Conservation (phyloP, 192 early-diverging fungal genomes). For the Helicostylum pulchrum region DNA sequence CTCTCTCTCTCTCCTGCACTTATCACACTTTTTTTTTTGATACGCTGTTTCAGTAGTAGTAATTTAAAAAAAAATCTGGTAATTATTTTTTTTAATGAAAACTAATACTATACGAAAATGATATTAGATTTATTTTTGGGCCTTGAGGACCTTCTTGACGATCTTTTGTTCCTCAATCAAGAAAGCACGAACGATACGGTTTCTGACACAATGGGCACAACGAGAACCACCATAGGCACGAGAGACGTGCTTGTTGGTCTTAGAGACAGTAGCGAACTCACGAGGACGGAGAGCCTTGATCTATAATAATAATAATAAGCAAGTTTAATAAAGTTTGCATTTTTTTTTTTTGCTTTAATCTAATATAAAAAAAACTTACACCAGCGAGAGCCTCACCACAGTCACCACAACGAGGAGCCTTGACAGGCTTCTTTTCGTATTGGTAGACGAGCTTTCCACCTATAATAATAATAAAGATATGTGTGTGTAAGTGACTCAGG, state of each 20-base stretch:
- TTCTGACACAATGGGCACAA: slow-evolving; percentile 74
- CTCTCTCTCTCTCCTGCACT: background rate
- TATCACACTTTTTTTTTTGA: background rate
- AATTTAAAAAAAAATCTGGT: too few species aligned
- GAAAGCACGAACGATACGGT: slow-evolving; percentile 96
- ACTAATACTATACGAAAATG: too few species aligned
- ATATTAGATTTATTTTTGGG: slow-evolving; percentile 42
- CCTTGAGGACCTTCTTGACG: slow-evolving; percentile 98
- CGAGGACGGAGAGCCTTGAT: slow-evolving; percentile 80
- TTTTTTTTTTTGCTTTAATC: too few species aligned
- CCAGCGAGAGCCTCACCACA: slow-evolving; percentile 88
- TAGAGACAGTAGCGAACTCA: slow-evolving; percentile 87
- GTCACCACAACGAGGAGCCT: slow-evolving; percentile 95
- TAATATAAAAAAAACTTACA: slow-evolving; percentile 49
- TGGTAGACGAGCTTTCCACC: slow-evolving; percentile 90
- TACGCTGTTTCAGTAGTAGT: too few species aligned
- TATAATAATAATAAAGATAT: slow-evolving; percentile 15
- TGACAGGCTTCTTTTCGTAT: slow-evolving; percentile 90
- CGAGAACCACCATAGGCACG: slow-evolving; percentile 98
- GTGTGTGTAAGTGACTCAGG: background rate
- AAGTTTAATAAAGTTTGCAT: background rate
- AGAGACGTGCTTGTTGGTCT: slow-evolving; percentile 88
- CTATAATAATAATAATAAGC: slow-evolving; percentile 19
- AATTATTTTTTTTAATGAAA: too few species aligned
- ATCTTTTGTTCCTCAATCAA: slow-evolving; percentile 99